Evolutionary conservation across 768 basidiomycete genomes (phyloP), one percentile per base, ranked within the genome.

Genomic region (Lactarius pseudohatsudake): DNA sequence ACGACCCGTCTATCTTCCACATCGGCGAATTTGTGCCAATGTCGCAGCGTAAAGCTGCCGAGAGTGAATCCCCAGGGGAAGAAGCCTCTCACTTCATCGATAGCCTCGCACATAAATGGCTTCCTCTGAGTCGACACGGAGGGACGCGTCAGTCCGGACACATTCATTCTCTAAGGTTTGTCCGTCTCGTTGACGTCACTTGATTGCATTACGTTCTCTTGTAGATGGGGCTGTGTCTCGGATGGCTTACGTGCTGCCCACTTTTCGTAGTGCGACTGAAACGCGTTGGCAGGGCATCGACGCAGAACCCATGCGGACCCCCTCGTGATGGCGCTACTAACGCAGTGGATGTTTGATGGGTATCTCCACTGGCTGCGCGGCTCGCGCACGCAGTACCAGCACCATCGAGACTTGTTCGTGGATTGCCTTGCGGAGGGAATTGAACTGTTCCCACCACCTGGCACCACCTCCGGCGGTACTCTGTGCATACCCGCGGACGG

Each of bases 71-170:
- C 34, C 34, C 34, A 10, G 34, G 34, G 34, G 34, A 34, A 34
- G 81, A 80, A 36, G 79, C 80, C 30, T 80, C 79, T 41, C 73
- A 72, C 55, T 89, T 81, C 74, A 71, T 91, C 57, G 75, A 80
- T 4, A 79, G 77, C 28, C 79, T 92, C 26, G 81, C 79, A 3
- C 90, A 89, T 0, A 84, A 84, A 9, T 34, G 34, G 81, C 62
- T 90, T 82, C 76, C 73, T 89, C 53, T 86, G 84, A 50, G 78
- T 88, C 71, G 92, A 94, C 74, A 85, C 85, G 67, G 32, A 94
- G 75, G 92, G 92, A 3, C 85, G 92, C 38, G 92, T 96, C 53
- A 85, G 26, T 96, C 64, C 87, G 91, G 93, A 94, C 72, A 87
- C 87, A 0, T 91, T 91, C 74, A 88, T 1, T 26, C 26, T 26